These are phyloP conservation scores for Prunus mume DNA, from an alignment of 306 rosid genomes.

Conservation along the genomic window DNA sequence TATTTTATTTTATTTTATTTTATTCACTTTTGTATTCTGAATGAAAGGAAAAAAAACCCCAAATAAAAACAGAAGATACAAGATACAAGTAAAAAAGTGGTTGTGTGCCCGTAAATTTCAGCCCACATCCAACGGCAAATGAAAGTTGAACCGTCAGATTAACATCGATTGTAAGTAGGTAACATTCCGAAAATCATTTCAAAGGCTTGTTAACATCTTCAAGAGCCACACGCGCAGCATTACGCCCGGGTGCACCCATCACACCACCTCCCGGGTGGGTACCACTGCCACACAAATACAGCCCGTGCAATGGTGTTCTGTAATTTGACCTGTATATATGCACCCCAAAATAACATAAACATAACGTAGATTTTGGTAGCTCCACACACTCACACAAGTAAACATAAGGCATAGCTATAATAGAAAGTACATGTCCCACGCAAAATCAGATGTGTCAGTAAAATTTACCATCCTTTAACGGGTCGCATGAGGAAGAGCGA, in stretches of 20 bases:
- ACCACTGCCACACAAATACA: conserved; percentile 80
- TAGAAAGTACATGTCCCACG: not conserved
- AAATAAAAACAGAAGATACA: too few relatives aligned
- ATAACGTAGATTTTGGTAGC: not conserved
- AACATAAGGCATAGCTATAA: not conserved
- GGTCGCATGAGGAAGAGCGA: conserved; percentile 88
- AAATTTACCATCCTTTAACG: conserved; percentile 72
- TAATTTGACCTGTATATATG: conserved; percentile 59
- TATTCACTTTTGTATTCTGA: too few relatives aligned
- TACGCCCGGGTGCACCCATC: conserved; percentile 93
- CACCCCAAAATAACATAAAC: conserved; percentile 21
- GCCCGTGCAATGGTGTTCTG: conserved; percentile 67
- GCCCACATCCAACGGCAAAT: not conserved
- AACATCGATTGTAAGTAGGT: not conserved
- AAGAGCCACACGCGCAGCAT: conserved; percentile 77
- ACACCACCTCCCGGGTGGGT: conserved; percentile 98
- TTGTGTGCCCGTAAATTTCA: not conserved
- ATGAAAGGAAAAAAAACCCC: too few relatives aligned
- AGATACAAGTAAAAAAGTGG: not conserved
- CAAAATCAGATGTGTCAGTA: not conserved
- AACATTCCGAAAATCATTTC: not conserved
- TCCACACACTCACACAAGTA: not conserved
- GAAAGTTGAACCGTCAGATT: not conserved
- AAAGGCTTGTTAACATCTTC: conserved; percentile 41
- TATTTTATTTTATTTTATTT: too few relatives aligned